Percentiles rank a stretch among this genome's conserved stretches.
These are phyloP conservation scores for Fusarium annulatum DNA, from an alignment of 2,329 filamentous ascomycete genomes.

Conservation along the genomic window DNA sequence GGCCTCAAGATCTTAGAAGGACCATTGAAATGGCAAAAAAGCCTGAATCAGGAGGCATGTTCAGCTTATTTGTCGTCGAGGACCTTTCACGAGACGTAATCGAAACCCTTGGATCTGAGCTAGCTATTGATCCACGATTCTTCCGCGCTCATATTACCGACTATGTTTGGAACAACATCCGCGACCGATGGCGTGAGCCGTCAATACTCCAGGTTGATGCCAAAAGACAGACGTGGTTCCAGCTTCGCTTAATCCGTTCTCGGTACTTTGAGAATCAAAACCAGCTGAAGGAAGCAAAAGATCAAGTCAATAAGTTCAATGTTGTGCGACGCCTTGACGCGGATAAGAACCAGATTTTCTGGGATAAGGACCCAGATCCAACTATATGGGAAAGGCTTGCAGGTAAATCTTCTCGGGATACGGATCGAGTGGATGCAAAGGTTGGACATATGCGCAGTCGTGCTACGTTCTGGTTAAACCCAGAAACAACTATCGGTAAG, in stretches of 20 bases:
- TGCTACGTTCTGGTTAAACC: not conserved
- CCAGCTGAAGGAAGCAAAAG: not conserved
- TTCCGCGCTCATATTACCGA: not conserved
- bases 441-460: not conserved
- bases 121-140: not conserved
- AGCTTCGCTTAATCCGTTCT: not conserved
- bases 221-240: not conserved
- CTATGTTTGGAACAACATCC: slow-evolving; percentile 1
- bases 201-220: not conserved
- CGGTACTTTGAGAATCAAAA: not conserved
- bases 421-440: not conserved
- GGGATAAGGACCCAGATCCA: not conserved
- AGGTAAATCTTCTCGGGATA: fast-evolving
- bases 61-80: not conserved
- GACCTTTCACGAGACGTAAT: not conserved
- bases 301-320: not conserved
- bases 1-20: fast-evolving
- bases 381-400: not conserved
- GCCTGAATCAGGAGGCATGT: fast-evolving
- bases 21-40: fast-evolving
- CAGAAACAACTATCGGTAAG: not conserved
- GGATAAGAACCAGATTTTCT: not conserved
- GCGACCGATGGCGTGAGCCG: not conserved
- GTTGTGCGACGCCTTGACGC: not conserved
- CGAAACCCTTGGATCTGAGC: not conserved